These are phyloP conservation scores for Tolypocladium nubicola DNA, from an alignment of 2,329 filamentous ascomycete genomes.

Conservation along the genomic window DNA sequence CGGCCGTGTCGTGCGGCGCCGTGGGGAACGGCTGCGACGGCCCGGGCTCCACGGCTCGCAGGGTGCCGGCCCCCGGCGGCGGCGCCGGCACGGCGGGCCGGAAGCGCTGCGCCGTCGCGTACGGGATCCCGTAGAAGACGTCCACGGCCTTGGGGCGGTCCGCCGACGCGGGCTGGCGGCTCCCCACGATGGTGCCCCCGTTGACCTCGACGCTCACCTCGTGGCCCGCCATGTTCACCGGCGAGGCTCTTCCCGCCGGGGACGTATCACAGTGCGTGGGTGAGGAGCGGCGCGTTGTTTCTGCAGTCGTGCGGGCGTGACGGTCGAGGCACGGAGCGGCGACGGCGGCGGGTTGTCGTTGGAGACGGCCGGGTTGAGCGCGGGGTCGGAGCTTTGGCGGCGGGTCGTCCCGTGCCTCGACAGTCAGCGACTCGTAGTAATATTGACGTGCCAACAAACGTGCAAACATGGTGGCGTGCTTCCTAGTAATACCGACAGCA, in stretches of 20 bases:
- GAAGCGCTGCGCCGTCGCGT: conserved; percentile 37
- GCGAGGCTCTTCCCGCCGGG: neutral
- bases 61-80: conserved; percentile 7
- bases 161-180: conserved; percentile 9
- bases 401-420: too few species aligned
- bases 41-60: conserved; percentile 26
- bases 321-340: too few species aligned
- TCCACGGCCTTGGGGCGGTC: conserved; percentile 31
- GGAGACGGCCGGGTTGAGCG: too few species aligned
- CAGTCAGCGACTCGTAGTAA: too few species aligned
- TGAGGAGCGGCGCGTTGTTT: too few species aligned
- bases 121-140: conserved; percentile 39
- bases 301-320: too few species aligned
- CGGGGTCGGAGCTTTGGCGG: too few species aligned
- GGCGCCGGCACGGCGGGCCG: conserved; percentile 25
- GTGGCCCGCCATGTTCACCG: neutral
- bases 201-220: conserved; percentile 8
- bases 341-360: too few species aligned
- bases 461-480: too few species aligned
- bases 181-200: conserved; percentile 12
- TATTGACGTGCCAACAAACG: too few species aligned
- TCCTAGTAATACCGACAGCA: too few species aligned
- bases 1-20: conserved; percentile 22
- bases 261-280: too few species aligned
- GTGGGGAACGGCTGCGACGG: conserved; percentile 11